Base-by-base conservation (phyloP, 441 rosid genomes). In the Erodium texanum region DNA sequence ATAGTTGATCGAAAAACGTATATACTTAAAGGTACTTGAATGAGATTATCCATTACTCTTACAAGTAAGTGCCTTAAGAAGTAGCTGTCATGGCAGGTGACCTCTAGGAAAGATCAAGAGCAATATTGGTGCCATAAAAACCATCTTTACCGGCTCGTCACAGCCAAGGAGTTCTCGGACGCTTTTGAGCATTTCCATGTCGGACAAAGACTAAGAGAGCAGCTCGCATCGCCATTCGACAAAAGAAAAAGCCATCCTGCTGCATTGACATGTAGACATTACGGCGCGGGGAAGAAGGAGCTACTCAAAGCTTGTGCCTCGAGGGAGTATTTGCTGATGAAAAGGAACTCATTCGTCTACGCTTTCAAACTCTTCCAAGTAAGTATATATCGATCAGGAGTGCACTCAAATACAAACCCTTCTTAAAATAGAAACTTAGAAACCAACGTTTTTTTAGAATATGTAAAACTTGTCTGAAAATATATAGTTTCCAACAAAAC, bases 61-160 rank as follows among this genome's bases (percentile, higher is more conserved):
- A n/a, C n/a, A n/a, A n/a, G n/a, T n/a, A n/a, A n/a, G n/a, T n/a
- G n/a, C n/a, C n/a, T n/a, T n/a, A n/a, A n/a, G n/a, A n/a, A n/a
- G n/a, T n/a, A n/a, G n/a, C n/a, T n/a, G n/a, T 43, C 22, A 10
- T 52, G 58, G 65, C 81, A 93, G 97, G 98, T 91, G 75, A 93
- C 99, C 15, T 93, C 97, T 12, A 83, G 52, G 81, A 93, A 93
- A 74, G 99, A 93, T 79, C 97, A 93, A 50, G 73, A 70, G 81
- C 96, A 89, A 73, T 91, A 91, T 62, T 93, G 97, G 99, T 69
- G 71, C 8, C 45, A 52, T 58, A 77, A 71, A 73, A 85, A 86
- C 64, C 79, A 81, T 32, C 92, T 88, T 38, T 89, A 93, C 66
- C 78, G 80, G 65, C 91, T 82, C 71, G 75, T 93, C 24, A 81